Evolutionary conservation across 2,329 filamentous ascomycete genomes (phyloP).

Genomic region (Penicillium rolfsii): DNA sequence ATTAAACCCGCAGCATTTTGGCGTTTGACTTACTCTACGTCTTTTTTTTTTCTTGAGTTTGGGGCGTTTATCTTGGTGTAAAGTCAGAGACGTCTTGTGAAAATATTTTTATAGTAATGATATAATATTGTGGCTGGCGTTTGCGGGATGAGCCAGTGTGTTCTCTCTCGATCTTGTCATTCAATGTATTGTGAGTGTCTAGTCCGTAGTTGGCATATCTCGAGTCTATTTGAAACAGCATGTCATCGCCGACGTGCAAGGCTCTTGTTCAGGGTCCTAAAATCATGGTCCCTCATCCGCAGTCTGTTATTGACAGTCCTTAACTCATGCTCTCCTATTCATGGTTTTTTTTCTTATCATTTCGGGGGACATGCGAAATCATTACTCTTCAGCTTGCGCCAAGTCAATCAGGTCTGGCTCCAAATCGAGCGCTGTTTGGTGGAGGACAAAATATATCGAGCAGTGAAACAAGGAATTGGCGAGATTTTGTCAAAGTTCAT

Average conservation of each 20-base stretch:
- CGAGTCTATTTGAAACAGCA: too few relatives aligned
- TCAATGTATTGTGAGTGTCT: not conserved
- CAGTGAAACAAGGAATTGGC: too few relatives aligned
- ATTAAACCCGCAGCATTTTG: conserved; percentile 39
- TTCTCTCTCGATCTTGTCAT: not conserved
- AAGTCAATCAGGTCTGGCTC: not conserved
- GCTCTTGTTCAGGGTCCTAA: too few relatives aligned
- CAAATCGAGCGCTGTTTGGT: not conserved
- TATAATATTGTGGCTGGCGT: conserved; percentile 16
- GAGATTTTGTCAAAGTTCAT: too few relatives aligned
- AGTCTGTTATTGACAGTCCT: too few relatives aligned
- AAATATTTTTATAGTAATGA: conserved; percentile 18
- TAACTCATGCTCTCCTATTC: too few relatives aligned
- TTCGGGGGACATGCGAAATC: too few relatives aligned
- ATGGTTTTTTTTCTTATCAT: too few relatives aligned
- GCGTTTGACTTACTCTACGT: conserved; percentile 12
- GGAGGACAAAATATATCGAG: not conserved
- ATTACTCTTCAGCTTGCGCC: too few relatives aligned
- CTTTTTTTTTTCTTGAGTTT: conserved; percentile 11
- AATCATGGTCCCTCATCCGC: too few relatives aligned
- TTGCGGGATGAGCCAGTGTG: not conserved
- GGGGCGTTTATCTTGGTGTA: conserved; percentile 15
- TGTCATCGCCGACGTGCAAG: too few relatives aligned
- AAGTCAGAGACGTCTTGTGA: conserved; percentile 19
- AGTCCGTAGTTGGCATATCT: not conserved